These are phyloP conservation scores for Solanum tarijense DNA, from an alignment of 257 asterid genomes.

Conservation along the genomic window DNA sequence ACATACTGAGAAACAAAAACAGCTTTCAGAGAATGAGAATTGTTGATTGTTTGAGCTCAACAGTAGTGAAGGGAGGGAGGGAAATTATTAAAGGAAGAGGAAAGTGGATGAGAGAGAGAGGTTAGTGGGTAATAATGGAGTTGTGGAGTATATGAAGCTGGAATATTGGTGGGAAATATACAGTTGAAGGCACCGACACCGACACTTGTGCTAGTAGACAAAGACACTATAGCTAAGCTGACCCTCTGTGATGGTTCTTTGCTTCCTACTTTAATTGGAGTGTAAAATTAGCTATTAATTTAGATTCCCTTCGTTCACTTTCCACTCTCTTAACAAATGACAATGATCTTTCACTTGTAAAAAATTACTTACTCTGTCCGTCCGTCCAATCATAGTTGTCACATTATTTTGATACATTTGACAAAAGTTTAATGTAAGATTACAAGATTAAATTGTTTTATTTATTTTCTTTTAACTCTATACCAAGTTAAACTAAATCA, in stretches of 20 bases:
- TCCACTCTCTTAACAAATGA: neutral
- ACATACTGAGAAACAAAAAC: constrained; percentile 30
- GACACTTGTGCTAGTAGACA: constrained; percentile 21
- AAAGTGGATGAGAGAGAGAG: neutral
- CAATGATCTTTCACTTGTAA: neutral
- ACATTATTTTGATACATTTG: no score
- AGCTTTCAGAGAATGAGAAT: no score
- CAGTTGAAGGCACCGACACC: constrained; percentile 9
- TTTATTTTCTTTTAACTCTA: no score
- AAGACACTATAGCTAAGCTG: constrained; percentile 18
- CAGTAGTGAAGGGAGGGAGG: neutral
- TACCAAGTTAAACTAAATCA: no score
- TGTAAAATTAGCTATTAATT: neutral
- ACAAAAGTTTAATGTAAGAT: no score
- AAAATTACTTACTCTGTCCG: no score
- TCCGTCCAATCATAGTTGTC: no score
- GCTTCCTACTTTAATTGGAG: neutral
- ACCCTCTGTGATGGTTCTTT: neutral
- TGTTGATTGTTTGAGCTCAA: neutral
- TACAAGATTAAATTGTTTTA: no score
- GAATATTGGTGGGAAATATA: neutral
- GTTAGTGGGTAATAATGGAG: constrained; percentile 6
- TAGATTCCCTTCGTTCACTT: neutral
- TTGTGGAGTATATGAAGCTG: constrained; percentile 4
- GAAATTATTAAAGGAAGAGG: neutral